Percentiles rank a stretch among this genome's conserved stretches.
phyloP scores from a whole-genome alignment of 371 early-diverging fungal genomes.

The Mortierella polycephala region DNA sequence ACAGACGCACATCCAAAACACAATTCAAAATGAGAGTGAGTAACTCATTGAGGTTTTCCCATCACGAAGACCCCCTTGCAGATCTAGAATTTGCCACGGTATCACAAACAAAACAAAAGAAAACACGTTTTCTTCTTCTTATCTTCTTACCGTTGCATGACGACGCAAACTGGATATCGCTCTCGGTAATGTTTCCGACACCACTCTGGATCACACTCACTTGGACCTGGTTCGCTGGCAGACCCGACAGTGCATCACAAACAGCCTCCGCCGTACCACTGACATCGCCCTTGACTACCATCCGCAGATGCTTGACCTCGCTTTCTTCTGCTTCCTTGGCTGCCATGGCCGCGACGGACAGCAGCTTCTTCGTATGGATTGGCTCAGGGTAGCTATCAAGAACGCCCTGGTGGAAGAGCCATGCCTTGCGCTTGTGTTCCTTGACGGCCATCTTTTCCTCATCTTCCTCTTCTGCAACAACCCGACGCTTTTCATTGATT shows the following conservation, averaged over 20 bases:
- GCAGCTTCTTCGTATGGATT: slow-evolving; percentile 46
- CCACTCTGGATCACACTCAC: slow-evolving; percentile 80
- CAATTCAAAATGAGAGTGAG: neutral
- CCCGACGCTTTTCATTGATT: slow-evolving; percentile 81
- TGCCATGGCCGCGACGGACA: slow-evolving; percentile 41
- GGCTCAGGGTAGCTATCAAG: slow-evolving; percentile 66
- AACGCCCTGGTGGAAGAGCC: slow-evolving; percentile 76
- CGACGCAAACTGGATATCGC: slow-evolving; percentile 80
- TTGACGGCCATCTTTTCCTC: slow-evolving; percentile 69
- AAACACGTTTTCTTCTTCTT: slow-evolving; percentile 4
- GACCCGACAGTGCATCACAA: slow-evolving; percentile 74
- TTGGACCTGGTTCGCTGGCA: slow-evolving; percentile 83
- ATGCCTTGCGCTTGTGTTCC: slow-evolving; percentile 71
- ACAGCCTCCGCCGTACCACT: slow-evolving; percentile 96
- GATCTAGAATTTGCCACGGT: neutral
- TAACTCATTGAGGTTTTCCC: neutral
- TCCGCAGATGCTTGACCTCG: slow-evolving; percentile 61
- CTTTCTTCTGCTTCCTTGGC: slow-evolving; percentile 54
- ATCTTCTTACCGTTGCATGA: slow-evolving; percentile 60
- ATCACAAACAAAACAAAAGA: neutral
- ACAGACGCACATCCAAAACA: neutral
- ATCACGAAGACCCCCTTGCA: too few relatives aligned
- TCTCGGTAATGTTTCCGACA: slow-evolving; percentile 87
- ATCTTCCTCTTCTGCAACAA: slow-evolving; percentile 67
- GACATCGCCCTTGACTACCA: slow-evolving; percentile 83